Evolutionary conservation across 257 asterid genomes (phyloP).

Genomic region (Nyctanthes arbortristis): DNA sequence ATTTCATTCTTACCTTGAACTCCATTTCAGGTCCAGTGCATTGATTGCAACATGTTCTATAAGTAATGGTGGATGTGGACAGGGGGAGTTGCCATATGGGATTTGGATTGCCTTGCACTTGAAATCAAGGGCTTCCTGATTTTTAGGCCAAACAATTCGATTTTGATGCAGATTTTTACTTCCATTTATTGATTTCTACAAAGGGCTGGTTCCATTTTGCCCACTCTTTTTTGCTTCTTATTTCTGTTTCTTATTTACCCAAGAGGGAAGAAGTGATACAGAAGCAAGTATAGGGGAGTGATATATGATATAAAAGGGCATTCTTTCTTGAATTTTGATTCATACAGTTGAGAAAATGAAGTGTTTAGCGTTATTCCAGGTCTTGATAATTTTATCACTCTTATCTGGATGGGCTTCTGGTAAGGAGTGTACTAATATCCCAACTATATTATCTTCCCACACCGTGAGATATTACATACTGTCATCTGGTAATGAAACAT

Average conservation of each 20-base stretch:
- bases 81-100: background rate
- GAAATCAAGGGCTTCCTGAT: background rate
- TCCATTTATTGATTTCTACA: slow-evolving; percentile 3
- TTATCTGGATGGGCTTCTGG: slow-evolving; percentile 32
- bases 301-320: background rate
- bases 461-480: slow-evolving; percentile 53
- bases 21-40: slow-evolving; percentile 33
- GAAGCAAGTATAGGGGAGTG: background rate
- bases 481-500: slow-evolving; percentile 60
- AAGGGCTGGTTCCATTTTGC: background rate
- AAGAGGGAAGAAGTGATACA: background rate
- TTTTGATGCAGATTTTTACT: background rate
- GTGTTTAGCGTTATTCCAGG: slow-evolving; percentile 10
- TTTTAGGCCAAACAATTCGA: background rate
- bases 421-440: slow-evolving; percentile 68
- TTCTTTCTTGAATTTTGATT: slow-evolving; percentile 1
- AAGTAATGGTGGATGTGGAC: no score
- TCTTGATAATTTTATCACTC: slow-evolving; percentile 26
- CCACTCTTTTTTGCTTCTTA: slow-evolving; percentile 16
- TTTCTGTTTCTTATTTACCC: slow-evolving; percentile 15
- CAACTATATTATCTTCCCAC: slow-evolving; percentile 56
- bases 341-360: slow-evolving; percentile 30
- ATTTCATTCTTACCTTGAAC: slow-evolving; percentile 46
- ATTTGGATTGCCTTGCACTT: background rate
- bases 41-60: slow-evolving; percentile 20